A percentile compares a stretch with the other conserved stretches of the same genome.
Conservation (phyloP, 495 filamentous ascomycete genomes). For the Oidiodendron maius region DNA sequence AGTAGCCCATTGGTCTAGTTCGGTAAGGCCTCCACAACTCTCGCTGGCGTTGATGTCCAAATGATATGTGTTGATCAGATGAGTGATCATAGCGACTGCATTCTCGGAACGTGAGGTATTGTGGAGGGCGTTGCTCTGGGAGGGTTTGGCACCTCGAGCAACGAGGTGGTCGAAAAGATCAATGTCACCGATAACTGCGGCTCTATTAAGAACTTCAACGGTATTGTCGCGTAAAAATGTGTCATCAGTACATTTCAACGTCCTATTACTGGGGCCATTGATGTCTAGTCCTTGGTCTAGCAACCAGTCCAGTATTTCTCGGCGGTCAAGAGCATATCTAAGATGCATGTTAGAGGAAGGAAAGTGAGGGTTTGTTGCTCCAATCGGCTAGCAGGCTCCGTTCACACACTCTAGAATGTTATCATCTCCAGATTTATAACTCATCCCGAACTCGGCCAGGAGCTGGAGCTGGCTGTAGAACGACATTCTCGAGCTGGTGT, state of each 20-base stretch:
- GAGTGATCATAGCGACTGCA: background rate
- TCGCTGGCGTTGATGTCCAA: background rate
- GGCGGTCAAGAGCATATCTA: background rate
- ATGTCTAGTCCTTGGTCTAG: conserved; percentile 4
- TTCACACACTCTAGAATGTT: background rate
- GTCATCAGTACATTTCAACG: background rate
- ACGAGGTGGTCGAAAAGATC: conserved; percentile 6
- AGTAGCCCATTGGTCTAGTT: background rate
- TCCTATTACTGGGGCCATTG: background rate
- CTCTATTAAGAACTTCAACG: background rate
- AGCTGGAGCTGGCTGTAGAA: background rate
- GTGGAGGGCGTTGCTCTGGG: conserved; percentile 1
- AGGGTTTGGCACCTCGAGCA: background rate
- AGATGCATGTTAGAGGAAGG: background rate
- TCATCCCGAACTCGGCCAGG: background rate
- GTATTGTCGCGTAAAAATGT: background rate
- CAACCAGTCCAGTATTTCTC: conserved; percentile 3
- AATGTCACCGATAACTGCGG: background rate
- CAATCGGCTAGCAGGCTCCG: background rate
- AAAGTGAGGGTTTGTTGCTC: too few relatives aligned
- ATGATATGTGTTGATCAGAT: conserved; percentile 1
- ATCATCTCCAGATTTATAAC: background rate
- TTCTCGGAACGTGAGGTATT: background rate
- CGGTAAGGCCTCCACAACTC: background rate
- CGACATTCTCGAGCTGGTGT: background rate